Conservation (phyloP, 1,284 basidiomycete genomes). For the Trametes versicolor region DNA sequence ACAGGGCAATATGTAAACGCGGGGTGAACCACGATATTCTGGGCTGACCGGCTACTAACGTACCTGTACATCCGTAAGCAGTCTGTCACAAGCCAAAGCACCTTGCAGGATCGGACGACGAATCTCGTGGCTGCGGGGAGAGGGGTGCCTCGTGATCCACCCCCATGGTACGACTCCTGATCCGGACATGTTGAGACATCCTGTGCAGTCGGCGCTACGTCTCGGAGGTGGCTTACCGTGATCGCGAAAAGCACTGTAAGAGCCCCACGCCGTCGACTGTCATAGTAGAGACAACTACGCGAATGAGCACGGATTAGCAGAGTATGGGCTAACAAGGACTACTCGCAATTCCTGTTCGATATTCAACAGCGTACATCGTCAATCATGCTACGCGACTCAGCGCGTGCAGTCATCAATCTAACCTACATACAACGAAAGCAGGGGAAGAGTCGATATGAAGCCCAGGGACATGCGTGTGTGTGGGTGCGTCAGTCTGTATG, state of each 20-base stretch:
- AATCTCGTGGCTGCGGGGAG: too few species aligned
- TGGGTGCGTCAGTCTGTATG: not conserved
- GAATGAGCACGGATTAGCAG: too few species aligned
- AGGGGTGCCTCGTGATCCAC: too few species aligned
- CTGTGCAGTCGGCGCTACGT: too few species aligned
- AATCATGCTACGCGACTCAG: not conserved
- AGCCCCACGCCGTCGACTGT: too few species aligned
- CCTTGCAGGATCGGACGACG: too few species aligned
- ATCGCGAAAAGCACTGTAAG: too few species aligned
- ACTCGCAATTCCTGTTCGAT: not conserved
- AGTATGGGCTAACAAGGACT: too few species aligned
- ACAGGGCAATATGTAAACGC: not conserved
- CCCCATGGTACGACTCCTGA: too few species aligned
- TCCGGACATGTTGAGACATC: too few species aligned
- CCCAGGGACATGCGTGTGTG: not conserved
- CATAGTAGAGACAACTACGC: too few species aligned
- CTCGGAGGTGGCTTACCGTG: too few species aligned
- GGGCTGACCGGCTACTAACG: constrained; percentile 4
- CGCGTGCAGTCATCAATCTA: not conserved
- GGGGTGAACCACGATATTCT: not conserved
- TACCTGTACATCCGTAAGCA: constrained; percentile 7
- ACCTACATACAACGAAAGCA: not conserved
- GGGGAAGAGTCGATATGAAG: not conserved
- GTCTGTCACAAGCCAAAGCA: not conserved
- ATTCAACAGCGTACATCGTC: not conserved